Evolutionary conservation across 23 red algal genomes (phyloP), one percentile per base, ranked within the genome.

Genomic region (Cyanidioschyzon merolae): DNA sequence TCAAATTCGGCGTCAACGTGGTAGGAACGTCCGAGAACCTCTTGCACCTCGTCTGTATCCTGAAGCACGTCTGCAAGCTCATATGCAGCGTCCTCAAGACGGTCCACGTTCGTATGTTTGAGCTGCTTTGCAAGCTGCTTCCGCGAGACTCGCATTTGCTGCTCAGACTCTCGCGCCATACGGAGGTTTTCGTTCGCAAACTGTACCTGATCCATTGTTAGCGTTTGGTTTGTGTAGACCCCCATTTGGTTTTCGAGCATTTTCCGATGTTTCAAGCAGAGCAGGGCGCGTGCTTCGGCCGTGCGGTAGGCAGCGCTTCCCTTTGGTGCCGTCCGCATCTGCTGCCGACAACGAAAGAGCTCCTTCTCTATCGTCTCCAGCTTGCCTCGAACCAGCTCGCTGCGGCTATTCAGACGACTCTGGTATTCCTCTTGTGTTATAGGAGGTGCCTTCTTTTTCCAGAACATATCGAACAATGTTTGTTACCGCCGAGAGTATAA

Each of bases 31-130:
- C 78, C 78, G 34, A 81, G 38, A 1, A 71, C 78, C 41, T 81
- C 78, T 40, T 81, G 78, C 41, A 81, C 68, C 68, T 81, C 78
- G 39, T 57, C 38, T 1, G 34, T 81, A 58, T 81, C 78, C 40
- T 71, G 59, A 1, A 81, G 2, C 1, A 67, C 37, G 39, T 81
- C 78, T 36, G 54, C 78, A 39, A 81, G 59, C 38, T 81, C 78
- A 31, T 81, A 67, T 30, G 59, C 58, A 17, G 59, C 37, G n/a
- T 81, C 78, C 41, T 81, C 78, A 17, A 81, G 37, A 24, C 59
- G 37, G 26, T 34, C 78, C 37, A 81, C 1, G 29, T 81, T 58
- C 3, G 68, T 71, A 35, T 67, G 54, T 32, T 36, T 24, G 2
- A 81, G 34, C 7, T 58, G 41, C n/a, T 57, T 40, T 2, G 26